Evolutionary conservation across 1,284 basidiomycete species (phyloP).

Genomic region (Hortiboletus rubellus): DNA sequence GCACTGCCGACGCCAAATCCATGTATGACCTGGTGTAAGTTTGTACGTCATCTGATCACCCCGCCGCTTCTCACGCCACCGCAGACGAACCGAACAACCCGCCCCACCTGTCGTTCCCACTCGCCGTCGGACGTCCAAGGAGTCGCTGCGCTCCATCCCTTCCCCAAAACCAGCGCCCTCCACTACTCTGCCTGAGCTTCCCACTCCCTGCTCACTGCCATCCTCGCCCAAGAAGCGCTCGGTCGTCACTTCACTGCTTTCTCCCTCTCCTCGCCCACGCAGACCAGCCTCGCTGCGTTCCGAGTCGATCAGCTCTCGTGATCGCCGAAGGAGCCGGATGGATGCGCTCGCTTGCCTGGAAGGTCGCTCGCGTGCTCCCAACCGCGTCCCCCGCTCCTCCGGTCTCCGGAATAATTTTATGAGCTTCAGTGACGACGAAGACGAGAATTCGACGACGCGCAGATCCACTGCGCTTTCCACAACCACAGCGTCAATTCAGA

Average conservation of each 20-base stretch:
- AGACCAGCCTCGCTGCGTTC: conserved; percentile 26
- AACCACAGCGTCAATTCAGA: neutral
- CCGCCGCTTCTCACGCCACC: neutral
- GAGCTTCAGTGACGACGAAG: conserved; percentile 64
- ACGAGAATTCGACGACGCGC: conserved; percentile 34
- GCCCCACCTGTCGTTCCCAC: conserved; percentile 10
- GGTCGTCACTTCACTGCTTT: conserved; percentile 5
- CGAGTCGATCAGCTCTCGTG: conserved; percentile 36
- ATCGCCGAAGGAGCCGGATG: conserved; percentile 39
- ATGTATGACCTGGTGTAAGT: conserved; percentile 25
- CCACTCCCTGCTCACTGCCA: conserved; percentile 7
- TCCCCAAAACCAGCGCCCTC: conserved; percentile 63
- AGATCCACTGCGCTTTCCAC: neutral
- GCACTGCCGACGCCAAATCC: conserved; percentile 27
- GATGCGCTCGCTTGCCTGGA: conserved; percentile 65
- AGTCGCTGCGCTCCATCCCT: conserved; percentile 53
- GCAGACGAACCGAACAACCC: conserved; percentile 22
- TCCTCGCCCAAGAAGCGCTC: conserved; percentile 9
- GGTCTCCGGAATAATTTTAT: conserved; percentile 53
- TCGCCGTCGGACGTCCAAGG: conserved; percentile 41
- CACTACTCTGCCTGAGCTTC: conserved; percentile 39
- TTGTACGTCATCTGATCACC: neutral
- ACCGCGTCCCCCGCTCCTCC: conserved; percentile 14
- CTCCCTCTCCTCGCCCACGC: neutral
- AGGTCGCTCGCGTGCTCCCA: conserved; percentile 40